A percentile compares a stretch with the other conserved stretches of the same genome.
phyloP scores from a whole-genome alignment of 805 yeast species.

The Allodekkera sacchari region DNA sequence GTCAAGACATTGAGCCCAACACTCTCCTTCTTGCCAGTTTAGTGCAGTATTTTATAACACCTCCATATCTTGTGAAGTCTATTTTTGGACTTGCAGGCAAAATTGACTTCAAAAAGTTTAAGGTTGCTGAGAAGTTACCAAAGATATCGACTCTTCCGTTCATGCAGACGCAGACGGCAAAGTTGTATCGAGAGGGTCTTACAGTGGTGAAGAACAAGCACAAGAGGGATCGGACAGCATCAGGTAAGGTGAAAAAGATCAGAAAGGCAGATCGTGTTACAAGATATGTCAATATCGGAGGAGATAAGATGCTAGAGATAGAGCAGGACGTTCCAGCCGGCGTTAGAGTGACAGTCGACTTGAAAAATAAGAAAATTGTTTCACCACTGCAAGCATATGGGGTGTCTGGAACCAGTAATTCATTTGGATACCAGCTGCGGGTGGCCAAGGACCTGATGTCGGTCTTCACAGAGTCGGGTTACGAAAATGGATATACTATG shows the following conservation, averaged over 20 bases:
- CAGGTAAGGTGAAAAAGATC: conserved; percentile 33
- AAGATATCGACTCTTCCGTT: conserved; percentile 68
- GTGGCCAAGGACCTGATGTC: conserved; percentile 51
- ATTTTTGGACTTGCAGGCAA: conserved; percentile 34
- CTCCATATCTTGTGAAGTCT: conserved; percentile 65
- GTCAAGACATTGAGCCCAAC: conserved; percentile 13
- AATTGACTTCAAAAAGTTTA: conserved; percentile 25
- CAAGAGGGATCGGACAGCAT: conserved; percentile 28
- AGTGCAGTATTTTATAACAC: conserved; percentile 76
- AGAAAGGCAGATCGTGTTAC: conserved; percentile 51
- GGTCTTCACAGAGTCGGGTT: conserved; percentile 63
- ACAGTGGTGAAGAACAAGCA: conserved; percentile 34
- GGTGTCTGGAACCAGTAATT: conserved; percentile 45
- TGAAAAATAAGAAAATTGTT: conserved; percentile 52
- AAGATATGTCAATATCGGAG: conserved; percentile 72
- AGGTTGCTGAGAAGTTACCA: conserved; percentile 58
- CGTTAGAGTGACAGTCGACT: conserved; percentile 75
- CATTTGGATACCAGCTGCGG: conserved; percentile 72
- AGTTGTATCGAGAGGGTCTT: conserved; percentile 52
- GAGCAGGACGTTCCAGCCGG: conserved; percentile 61
- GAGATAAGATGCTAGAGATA: conserved; percentile 48
- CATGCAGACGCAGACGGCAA: conserved; percentile 36
- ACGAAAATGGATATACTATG: conserved; percentile 60
- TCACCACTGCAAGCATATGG: conserved; percentile 69
- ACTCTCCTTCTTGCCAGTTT: conserved; percentile 56